Evolutionary conservation across 1,284 basidiomycete genomes (phyloP), one percentile per base, ranked within the genome.

Genomic region (Somion occarium): DNA sequence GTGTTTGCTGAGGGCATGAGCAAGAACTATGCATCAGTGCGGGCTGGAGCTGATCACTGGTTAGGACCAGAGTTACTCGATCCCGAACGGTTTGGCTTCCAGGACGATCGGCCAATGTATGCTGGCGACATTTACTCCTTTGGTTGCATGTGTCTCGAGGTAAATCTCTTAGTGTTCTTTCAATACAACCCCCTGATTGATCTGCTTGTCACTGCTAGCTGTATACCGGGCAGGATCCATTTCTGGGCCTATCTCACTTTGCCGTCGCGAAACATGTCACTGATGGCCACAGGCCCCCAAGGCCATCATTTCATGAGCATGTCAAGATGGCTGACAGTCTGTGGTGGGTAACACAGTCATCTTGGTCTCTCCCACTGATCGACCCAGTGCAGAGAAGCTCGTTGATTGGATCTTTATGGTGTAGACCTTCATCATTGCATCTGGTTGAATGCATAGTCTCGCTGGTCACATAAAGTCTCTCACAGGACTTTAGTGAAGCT

Each of bases 51-150:
- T 7, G 30, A 34, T 7, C 30, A 12, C 24, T 46, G 23, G 24
- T n/a, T n/a, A 4, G 45, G 24, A 13, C 45, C 27, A n/a, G 25
- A 46, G 20, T 27, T 30, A 26, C 15, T 48, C 15, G 30, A 48
- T 25, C 46, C 46, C 4, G 38, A 48, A 38, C 7, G 34, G 5
- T 49, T 43, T 30, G 37, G 37, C 5, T 39, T 48, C 5, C 13
- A 18, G 20, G 13, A 43, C 7, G 46, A 38, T 22, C 20, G 20
- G 11, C 45, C 45, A 13, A 34, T 26, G 9, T 38, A 34, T 19
- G 45, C 45, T 12, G 26, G 26, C 20, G 45, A 46, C 20, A 22
- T 46, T n/a, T 46, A 30, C 19, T 11, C 45, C 4, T 46, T 46
- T 27, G 45, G 12, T 19, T 46, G 45, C 20, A 34, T 25, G 15